Percentiles rank a stretch among this genome's conserved stretches.
Evolutionary conservation across 495 filamentous ascomycete species (phyloP).

Genomic region (Aspergillus avenaceus): DNA sequence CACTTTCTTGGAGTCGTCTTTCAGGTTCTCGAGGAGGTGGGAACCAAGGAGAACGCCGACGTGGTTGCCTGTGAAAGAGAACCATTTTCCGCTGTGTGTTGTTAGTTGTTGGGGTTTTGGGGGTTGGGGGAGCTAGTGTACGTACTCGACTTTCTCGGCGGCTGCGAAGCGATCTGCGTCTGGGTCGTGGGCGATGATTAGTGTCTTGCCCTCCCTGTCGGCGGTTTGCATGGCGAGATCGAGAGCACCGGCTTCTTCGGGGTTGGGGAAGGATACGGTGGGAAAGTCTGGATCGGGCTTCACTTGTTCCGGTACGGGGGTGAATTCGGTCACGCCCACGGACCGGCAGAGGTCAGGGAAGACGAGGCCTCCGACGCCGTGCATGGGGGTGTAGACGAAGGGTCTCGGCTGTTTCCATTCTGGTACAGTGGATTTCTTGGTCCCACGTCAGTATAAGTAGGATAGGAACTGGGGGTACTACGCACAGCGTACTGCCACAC

Average conservation of each 20-base stretch:
- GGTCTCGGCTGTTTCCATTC: slow-evolving; percentile 25
- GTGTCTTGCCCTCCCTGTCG: slow-evolving; percentile 37
- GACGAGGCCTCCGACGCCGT: slow-evolving; percentile 60
- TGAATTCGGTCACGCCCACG: slow-evolving; percentile 42
- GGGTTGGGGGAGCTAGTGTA: not conserved
- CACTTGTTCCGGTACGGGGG: slow-evolving; percentile 47
- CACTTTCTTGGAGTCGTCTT: slow-evolving; percentile 32
- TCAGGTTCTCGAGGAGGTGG: slow-evolving; percentile 44
- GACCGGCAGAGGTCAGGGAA: slow-evolving; percentile 36
- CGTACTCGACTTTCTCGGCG: slow-evolving; percentile 55
- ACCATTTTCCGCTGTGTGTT: slow-evolving; percentile 45
- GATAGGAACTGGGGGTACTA: not conserved
- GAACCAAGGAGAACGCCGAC: slow-evolving; percentile 60
- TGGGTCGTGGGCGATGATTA: slow-evolving; percentile 66
- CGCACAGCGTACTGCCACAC: slow-evolving; percentile 39
- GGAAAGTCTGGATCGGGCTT: slow-evolving; percentile 66
- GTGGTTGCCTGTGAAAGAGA: slow-evolving; percentile 66
- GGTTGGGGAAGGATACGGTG: slow-evolving; percentile 68
- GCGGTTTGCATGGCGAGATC: slow-evolving; percentile 58
- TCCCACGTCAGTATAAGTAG: slow-evolving; percentile 7
- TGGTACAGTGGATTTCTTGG: slow-evolving; percentile 33
- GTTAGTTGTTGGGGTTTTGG: not conserved
- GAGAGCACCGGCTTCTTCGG: slow-evolving; percentile 67
- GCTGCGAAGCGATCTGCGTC: slow-evolving; percentile 70
- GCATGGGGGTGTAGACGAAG: slow-evolving; percentile 69